Conservation (phyloP, 108 stramenopile genomes). For the Nitzschia sp. region DNA sequence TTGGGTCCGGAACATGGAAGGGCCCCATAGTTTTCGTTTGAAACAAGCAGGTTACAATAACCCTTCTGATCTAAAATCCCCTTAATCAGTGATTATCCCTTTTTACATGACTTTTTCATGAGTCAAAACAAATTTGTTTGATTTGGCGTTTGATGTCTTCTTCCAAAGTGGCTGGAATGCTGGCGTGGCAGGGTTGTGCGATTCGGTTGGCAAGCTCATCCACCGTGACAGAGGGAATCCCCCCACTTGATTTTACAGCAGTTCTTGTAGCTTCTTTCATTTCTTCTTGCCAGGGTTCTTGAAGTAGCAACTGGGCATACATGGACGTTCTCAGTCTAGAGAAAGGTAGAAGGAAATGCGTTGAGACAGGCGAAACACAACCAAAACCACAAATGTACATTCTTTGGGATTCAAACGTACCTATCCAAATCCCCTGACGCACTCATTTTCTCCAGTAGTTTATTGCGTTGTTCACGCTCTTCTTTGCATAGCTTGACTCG, state of each 20-base stretch:
- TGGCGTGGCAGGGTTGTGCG: background rate
- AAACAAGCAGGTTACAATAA: too few species aligned
- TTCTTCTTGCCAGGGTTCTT: constrained; percentile 33
- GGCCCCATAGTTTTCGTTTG: too few species aligned
- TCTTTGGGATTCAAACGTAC: constrained; percentile 16
- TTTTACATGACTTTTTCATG: too few species aligned
- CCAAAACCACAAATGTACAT: too few species aligned
- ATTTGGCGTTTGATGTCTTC: constrained; percentile 12
- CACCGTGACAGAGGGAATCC: constrained; percentile 26
- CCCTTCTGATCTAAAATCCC: too few species aligned
- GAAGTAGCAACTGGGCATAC: constrained; percentile 26
- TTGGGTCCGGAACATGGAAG: too few species aligned
- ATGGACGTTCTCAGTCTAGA: constrained; percentile 11
- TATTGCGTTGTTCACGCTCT: constrained; percentile 25
- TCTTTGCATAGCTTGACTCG: constrained; percentile 20
- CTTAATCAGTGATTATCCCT: too few species aligned
- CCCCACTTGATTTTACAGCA: constrained; percentile 26
- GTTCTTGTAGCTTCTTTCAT: constrained; percentile 22
- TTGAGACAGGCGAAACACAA: background rate
- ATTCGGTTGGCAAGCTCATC: constrained; percentile 27
- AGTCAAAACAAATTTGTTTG: background rate
- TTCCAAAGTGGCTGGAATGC: constrained; percentile 3
- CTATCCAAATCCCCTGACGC: constrained; percentile 34
- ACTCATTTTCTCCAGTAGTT: constrained; percentile 19
- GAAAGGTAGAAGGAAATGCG: background rate